Evolutionary conservation across 257 asterid species (phyloP).

Genomic region (Anisodus acutangulus): DNA sequence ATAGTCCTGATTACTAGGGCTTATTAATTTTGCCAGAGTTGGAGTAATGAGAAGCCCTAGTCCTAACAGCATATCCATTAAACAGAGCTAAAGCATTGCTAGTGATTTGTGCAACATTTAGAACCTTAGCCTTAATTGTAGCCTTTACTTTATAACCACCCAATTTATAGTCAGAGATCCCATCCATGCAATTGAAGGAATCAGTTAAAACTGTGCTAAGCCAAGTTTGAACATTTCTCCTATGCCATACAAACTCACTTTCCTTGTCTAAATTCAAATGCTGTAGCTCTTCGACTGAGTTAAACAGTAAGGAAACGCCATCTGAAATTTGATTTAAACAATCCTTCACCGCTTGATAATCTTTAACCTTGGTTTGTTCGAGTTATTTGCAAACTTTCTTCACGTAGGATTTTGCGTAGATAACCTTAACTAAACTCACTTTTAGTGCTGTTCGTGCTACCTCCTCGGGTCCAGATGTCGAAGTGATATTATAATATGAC

Average conservation of each 20-base stretch:
- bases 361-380: constrained; percentile 41
- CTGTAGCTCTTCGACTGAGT: constrained; percentile 54
- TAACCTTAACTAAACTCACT: constrained; percentile 56
- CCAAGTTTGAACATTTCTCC: constrained; percentile 62
- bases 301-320: constrained; percentile 57
- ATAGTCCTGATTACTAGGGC: not conserved
- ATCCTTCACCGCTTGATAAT: constrained; percentile 48
- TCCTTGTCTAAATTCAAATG: constrained; percentile 31
- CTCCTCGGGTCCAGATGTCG: constrained; percentile 32
- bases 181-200: constrained; percentile 51
- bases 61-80: constrained; percentile 55
- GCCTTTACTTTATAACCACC: constrained; percentile 49
- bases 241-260: constrained; percentile 56
- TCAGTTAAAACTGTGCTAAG: constrained; percentile 62
- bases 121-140: constrained; percentile 54
- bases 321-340: constrained; percentile 69
- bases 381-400: constrained; percentile 48
- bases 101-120: constrained; percentile 58
- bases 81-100: constrained; percentile 63
- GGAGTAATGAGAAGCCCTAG: constrained; percentile 14
- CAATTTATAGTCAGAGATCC: constrained; percentile 44
- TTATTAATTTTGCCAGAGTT: no score
- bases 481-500: not conserved
- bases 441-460: constrained; percentile 58
- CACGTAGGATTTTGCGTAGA: constrained; percentile 52